Base-by-base conservation (phyloP, 257 asterid genomes). In the Ocimum tenuiflorum region DNA sequence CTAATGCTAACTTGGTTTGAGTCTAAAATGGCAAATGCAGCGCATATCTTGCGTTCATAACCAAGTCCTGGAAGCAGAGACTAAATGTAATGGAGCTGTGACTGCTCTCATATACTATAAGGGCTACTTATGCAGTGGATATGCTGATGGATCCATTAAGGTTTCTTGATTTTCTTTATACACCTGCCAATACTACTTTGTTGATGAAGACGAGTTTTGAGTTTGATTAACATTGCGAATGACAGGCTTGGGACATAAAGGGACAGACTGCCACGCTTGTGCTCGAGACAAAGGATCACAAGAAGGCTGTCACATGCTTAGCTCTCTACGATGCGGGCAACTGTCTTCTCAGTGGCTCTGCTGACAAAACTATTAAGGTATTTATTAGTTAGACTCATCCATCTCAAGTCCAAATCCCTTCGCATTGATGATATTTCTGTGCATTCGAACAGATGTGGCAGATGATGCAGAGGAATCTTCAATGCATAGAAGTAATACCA, bases 21-120 rank as follows among this genome's bases (percentile, higher is more conserved):
- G 17, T 13, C 19, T 43, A 18, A 20, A 39, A 75, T 45, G 76
- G 35, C 41, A 49, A 71, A 59, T 72, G 75, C 94, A 91, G 98
- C 86, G 96, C 56, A 91, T 91, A 82, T 91, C 98, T 5, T 89
- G 98, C 20, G 97, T 87, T 36, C 98, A 91, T 71, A 89, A 88
- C 72, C 98, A 89, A 64, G 62, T 82, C 31, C 75, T 91, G 63
- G 98, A 91, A 78, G 81, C 73, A 18, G 87, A 89, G 46, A 81
- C 75, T 29, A 83, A 73, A 69, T 45, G 53, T 39, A 84, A 72
- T 67, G 96, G 88, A 76, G 95, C 91, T 72, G 98, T 87, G 62
- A 87, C 94, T 42, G 91, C 94, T 6, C 92, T 91, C 52, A 84
- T 83, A 65, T 87, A 73, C 94, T 85, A 84, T 82, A 89, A 75